phyloP scores from a whole-genome alignment of 805 yeast genomes.

The Blastobotrys muscicola region DNA sequence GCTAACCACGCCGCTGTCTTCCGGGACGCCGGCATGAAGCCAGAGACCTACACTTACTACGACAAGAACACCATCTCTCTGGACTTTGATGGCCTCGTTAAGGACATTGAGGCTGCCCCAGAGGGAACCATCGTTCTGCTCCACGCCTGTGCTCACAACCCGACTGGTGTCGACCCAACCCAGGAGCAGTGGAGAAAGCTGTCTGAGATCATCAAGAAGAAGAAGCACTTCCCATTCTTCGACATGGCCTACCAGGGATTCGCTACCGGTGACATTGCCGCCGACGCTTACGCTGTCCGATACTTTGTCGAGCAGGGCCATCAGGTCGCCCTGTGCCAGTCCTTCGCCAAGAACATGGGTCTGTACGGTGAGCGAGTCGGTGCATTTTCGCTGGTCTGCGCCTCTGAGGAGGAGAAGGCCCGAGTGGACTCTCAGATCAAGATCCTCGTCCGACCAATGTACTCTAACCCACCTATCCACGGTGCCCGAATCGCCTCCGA shows the following conservation, averaged over 20 bases:
- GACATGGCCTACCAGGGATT: slow-evolving; percentile 97
- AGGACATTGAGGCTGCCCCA: slow-evolving; percentile 45
- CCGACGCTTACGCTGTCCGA: slow-evolving; percentile 54
- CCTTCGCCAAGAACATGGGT: slow-evolving; percentile 93
- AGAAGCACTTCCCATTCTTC: slow-evolving; percentile 65
- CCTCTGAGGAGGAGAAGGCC: slow-evolving; percentile 36
- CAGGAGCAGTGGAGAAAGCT: slow-evolving; percentile 72
- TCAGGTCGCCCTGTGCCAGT: slow-evolving; percentile 58
- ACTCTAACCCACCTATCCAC: slow-evolving; percentile 91
- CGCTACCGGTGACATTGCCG: slow-evolving; percentile 71
- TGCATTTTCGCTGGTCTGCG: slow-evolving; percentile 53
- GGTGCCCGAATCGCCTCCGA: slow-evolving; percentile 84
- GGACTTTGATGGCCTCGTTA: slow-evolving; percentile 54
- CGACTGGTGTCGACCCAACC: slow-evolving; percentile 91
- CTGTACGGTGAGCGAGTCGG: slow-evolving; percentile 94
- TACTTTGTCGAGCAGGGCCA: slow-evolving; percentile 34
- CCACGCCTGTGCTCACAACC: slow-evolving; percentile 96
- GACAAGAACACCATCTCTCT: slow-evolving; percentile 51
- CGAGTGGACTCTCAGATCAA: slow-evolving; percentile 71
- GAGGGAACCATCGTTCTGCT: slow-evolving; percentile 59
- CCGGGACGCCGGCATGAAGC: slow-evolving; percentile 57
- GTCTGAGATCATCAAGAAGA: slow-evolving; percentile 48
- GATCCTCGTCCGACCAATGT: slow-evolving; percentile 72
- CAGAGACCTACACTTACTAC: slow-evolving; percentile 60
- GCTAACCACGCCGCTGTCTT: slow-evolving; percentile 83